Percentiles rank a stretch among this genome's conserved stretches.
Evolutionary conservation across 164 flowering plant genomes (phyloP).

Genomic region (Paratinospora sagittata): DNA sequence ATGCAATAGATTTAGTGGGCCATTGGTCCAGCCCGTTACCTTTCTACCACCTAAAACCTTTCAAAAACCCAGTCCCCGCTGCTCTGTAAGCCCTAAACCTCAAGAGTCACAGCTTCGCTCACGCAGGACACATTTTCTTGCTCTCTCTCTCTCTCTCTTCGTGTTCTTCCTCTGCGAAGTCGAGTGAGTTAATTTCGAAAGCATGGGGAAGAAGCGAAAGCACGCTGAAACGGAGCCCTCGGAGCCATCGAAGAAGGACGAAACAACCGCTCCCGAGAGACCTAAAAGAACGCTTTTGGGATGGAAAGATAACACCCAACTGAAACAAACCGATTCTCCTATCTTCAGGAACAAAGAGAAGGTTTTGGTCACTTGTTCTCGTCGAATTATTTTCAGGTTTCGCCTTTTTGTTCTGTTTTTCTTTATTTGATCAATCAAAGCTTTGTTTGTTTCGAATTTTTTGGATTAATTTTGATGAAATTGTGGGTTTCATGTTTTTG

Average conservation of each 20-base stretch:
- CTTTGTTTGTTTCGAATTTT: not conserved
- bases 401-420: not conserved
- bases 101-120: too few relatives aligned
- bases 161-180: too few relatives aligned
- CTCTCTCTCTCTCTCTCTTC: too few relatives aligned
- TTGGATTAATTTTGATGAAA: too few relatives aligned
- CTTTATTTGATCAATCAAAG: not conserved
- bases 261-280: constrained; percentile 45
- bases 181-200: not conserved
- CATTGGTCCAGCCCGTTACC: too few relatives aligned
- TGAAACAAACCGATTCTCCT: constrained; percentile 13
- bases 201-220: constrained; percentile 83
- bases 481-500: not conserved
- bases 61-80: too few relatives aligned
- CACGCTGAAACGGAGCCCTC: constrained; percentile 33
- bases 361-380: constrained; percentile 84
- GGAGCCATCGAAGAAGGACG: constrained; percentile 32
- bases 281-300: constrained; percentile 80
- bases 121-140: too few relatives aligned
- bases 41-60: too few relatives aligned
- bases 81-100: too few relatives aligned
- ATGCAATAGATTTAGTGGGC: too few relatives aligned
- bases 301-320: constrained; percentile 60
- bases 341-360: constrained; percentile 83
- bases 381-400: constrained; percentile 81